Evolutionary conservation across 768 basidiomycete species (phyloP).

Genomic region (Suillus tomentosus): DNA sequence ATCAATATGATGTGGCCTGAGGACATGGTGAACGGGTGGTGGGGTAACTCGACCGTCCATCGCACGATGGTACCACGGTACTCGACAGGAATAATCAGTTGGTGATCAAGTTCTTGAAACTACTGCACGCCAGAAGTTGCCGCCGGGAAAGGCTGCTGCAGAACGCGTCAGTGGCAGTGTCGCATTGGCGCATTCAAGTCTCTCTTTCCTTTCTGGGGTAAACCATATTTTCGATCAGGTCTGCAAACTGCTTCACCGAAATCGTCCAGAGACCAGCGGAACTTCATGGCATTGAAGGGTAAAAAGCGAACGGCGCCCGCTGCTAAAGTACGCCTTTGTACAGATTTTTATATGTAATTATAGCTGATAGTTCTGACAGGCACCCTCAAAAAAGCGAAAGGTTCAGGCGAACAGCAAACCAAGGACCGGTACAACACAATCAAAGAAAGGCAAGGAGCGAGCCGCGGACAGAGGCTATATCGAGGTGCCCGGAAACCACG

Average conservation of each 20-base stretch:
- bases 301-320: slow-evolving; percentile 38
- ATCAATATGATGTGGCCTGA: slow-evolving; percentile 77
- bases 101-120: not conserved
- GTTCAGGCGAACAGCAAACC: slow-evolving; percentile 34
- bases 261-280: not conserved
- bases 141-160: not conserved
- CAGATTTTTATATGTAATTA: not conserved
- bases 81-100: not conserved
- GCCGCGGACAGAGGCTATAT: slow-evolving; percentile 61
- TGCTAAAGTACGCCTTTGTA: slow-evolving; percentile 27
- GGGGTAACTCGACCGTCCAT: slow-evolving; percentile 42
- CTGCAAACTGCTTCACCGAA: not conserved
- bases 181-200: not conserved
- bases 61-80: slow-evolving; percentile 1
- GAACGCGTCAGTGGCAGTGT: slow-evolving; percentile 10
- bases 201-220: slow-evolving; percentile 1
- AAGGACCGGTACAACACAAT: slow-evolving; percentile 26
- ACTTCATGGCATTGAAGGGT: slow-evolving; percentile 30
- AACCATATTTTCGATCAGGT: not conserved
- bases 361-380: slow-evolving; percentile 23
- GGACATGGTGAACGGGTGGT: slow-evolving; percentile 64
- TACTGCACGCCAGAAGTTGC: not conserved
- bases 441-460: slow-evolving; percentile 58
- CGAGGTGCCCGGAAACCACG: slow-evolving; percentile 49
- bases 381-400: slow-evolving; percentile 64